Percentiles rank a stretch among this genome's conserved stretches.
These are phyloP conservation scores for Chaetoscypha palmicola DNA, from an alignment of 2,329 filamentous ascomycete genomes.

Conservation along the genomic window DNA sequence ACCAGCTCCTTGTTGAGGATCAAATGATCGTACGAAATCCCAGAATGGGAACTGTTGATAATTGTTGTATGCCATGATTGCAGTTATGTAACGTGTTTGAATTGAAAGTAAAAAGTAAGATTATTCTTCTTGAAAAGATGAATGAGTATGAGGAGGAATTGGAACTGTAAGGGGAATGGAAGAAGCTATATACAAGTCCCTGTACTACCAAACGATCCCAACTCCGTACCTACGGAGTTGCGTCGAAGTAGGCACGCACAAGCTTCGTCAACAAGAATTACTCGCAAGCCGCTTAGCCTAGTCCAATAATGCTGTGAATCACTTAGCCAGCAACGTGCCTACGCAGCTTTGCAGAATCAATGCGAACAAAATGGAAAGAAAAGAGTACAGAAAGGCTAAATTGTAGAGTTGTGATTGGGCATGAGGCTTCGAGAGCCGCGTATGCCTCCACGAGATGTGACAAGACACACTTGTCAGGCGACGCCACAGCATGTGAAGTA, in stretches of 20 bases:
- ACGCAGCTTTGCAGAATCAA: neutral
- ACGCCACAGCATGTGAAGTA: slow-evolving; percentile 7
- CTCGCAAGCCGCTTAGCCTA: neutral
- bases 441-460: slow-evolving; percentile 1
- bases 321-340: slow-evolving; percentile 1
- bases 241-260: neutral
- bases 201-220: neutral
- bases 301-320: neutral
- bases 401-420: neutral
- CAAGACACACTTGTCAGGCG: neutral
- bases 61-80: slow-evolving; percentile 27
- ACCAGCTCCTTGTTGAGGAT: slow-evolving; percentile 23
- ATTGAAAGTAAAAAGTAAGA: slow-evolving; percentile 8
- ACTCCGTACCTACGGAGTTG: neutral
- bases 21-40: slow-evolving; percentile 26
- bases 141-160: slow-evolving; percentile 4
- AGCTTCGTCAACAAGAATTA: slow-evolving; percentile 1
- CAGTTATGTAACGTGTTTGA: slow-evolving; percentile 12
- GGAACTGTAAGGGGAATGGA: neutral
- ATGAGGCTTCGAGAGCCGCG: slow-evolving; percentile 13
- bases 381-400: neutral
- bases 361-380: neutral
- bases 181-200: neutral
- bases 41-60: slow-evolving; percentile 27
- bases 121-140: slow-evolving; percentile 13